Evolutionary conservation across 441 rosid genomes (phyloP).

Genomic region (Aleurites moluccanus): DNA sequence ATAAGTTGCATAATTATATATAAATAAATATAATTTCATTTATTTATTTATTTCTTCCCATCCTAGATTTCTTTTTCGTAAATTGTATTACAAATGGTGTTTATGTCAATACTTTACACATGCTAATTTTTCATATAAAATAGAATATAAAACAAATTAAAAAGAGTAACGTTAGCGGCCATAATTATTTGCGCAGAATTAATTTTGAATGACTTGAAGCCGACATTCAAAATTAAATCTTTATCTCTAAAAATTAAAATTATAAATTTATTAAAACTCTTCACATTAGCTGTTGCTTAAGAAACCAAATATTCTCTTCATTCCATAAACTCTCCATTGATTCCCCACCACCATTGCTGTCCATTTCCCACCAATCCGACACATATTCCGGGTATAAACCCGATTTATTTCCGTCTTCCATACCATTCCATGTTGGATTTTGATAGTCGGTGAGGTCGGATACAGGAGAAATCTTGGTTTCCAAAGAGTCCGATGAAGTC

Average conservation of each 20-base stretch:
- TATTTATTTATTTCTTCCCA: too few species aligned
- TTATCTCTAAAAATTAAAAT: too few species aligned
- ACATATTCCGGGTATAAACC: too few species aligned
- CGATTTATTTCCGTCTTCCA: slow-evolving; percentile 22
- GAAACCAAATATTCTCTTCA: slow-evolving; percentile 42
- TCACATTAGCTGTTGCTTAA: slow-evolving; percentile 36
- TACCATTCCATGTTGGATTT: slow-evolving; percentile 15
- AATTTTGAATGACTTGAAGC: slow-evolving; percentile 17
- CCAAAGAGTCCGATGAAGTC: slow-evolving; percentile 49
- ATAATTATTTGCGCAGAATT: not conserved
- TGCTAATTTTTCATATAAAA: too few species aligned
- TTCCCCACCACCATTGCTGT: slow-evolving; percentile 25
- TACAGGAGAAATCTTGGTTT: slow-evolving; percentile 40
- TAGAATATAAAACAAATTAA: too few species aligned
- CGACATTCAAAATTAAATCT: slow-evolving; percentile 23
- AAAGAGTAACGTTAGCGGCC: too few species aligned
- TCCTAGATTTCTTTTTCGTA: too few species aligned
- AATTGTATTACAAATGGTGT: too few species aligned
- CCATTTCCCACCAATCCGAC: slow-evolving; percentile 19
- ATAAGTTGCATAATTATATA: too few species aligned
- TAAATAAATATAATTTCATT: too few species aligned
- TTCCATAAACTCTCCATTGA: slow-evolving; percentile 45
- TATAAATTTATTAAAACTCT: not conserved
- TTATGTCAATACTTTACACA: too few species aligned
- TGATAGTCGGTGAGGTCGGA: slow-evolving; percentile 39